Evolutionary conservation across 345 rosid genomes (phyloP).

Genomic region (Viola odorata): DNA sequence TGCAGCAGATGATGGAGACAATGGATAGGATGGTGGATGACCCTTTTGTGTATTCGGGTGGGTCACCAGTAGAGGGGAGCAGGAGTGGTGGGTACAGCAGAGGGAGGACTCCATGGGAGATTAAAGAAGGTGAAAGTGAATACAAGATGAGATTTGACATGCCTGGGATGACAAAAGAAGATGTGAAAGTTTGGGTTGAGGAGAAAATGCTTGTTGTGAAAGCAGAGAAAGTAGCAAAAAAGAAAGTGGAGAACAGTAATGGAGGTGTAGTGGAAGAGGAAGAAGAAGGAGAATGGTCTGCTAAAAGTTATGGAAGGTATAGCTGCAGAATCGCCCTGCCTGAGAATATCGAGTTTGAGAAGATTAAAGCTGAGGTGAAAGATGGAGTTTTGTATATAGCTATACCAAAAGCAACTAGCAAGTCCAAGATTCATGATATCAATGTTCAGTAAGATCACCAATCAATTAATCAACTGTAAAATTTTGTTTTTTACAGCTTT

Average conservation of each 20-base stretch:
- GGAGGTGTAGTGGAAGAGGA: slow-evolving; percentile 19
- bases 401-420: slow-evolving; percentile 38
- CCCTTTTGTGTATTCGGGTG: slow-evolving; percentile 29
- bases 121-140: slow-evolving; percentile 44
- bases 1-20: slow-evolving; percentile 62
- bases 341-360: slow-evolving; percentile 53
- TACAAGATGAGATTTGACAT: slow-evolving; percentile 65
- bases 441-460: slow-evolving; percentile 16
- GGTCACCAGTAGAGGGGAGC: slow-evolving; percentile 25
- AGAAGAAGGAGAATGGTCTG: slow-evolving; percentile 45
- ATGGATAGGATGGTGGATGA: slow-evolving; percentile 57
- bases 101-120: slow-evolving; percentile 70
- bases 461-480: no score
- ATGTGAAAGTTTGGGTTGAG: slow-evolving; percentile 61
- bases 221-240: slow-evolving; percentile 40
- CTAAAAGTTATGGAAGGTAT: slow-evolving; percentile 52
- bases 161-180: slow-evolving; percentile 66
- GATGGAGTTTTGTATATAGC: slow-evolving; percentile 55
- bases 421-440: slow-evolving; percentile 20
- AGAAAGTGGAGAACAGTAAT: slow-evolving; percentile 6
- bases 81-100: slow-evolving; percentile 29
- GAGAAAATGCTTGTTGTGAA: slow-evolving; percentile 52
- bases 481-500: no score
- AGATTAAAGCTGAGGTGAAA: slow-evolving; percentile 54
- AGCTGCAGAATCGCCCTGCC: slow-evolving; percentile 55